phyloP scores from a whole-genome alignment of 805 yeast genomes.

The Yamadazyma kitorensis region DNA sequence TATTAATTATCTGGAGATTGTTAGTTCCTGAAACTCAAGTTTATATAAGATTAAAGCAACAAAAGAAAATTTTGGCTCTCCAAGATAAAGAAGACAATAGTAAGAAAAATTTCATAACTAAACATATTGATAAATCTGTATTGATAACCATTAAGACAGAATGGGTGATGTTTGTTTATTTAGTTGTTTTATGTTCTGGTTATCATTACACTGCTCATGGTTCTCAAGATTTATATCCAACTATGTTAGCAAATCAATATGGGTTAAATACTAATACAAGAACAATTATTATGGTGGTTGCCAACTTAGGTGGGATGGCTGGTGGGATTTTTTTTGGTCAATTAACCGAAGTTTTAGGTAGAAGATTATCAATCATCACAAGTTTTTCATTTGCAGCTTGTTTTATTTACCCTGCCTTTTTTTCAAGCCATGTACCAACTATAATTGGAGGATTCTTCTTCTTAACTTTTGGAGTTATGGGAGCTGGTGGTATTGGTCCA shows the following conservation, averaged over 20 bases:
- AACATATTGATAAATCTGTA: conserved; percentile 10
- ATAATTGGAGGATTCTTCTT: conserved; percentile 62
- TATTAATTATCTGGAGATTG: conserved; percentile 57
- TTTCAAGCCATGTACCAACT: conserved; percentile 35
- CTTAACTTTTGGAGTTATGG: conserved; percentile 47
- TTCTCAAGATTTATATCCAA: conserved; percentile 71
- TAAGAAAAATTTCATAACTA: conserved; percentile 4
- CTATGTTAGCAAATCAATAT: conserved; percentile 55
- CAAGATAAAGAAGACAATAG: conserved; percentile 1
- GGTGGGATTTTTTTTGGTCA: conserved; percentile 68
- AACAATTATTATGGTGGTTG: conserved; percentile 61
- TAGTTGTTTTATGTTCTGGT: conserved; percentile 53
- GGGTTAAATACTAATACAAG: conserved; percentile 42
- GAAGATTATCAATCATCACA: conserved; percentile 54
- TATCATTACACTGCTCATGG: conserved; percentile 74
- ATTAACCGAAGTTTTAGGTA: conserved; percentile 54
- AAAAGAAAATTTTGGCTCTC: conserved; percentile 6
- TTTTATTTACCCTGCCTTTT: conserved; percentile 61
- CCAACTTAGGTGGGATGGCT: conserved; percentile 62
- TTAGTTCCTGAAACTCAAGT: conserved; percentile 59
- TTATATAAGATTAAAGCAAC: conserved; percentile 31
- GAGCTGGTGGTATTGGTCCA: conserved; percentile 72
- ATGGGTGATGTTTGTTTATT: conserved; percentile 33
- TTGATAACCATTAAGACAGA: conserved; percentile 33
- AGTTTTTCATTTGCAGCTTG: conserved; percentile 57